Conservation (phyloP, 2,329 filamentous ascomycete species). For the Fusarium papillatum region DNA sequence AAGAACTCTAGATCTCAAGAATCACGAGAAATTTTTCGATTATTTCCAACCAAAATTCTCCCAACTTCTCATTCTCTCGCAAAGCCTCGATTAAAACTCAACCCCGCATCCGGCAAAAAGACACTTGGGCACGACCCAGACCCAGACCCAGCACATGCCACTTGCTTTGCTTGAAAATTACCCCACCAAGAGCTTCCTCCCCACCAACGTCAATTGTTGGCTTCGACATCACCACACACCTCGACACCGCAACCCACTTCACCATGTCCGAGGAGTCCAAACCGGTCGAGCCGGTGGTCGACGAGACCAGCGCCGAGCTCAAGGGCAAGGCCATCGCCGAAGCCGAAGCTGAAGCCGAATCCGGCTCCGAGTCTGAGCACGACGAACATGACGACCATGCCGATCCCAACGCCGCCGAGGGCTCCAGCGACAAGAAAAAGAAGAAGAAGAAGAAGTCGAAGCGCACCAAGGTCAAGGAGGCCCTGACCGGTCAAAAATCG, state of each 20-base stretch:
- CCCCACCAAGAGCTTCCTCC: slow-evolving; percentile 43
- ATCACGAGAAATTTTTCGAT: not conserved
- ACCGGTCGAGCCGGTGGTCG: slow-evolving; percentile 65
- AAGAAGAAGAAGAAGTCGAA: slow-evolving; percentile 78
- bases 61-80: not conserved
- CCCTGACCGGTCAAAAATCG: slow-evolving; percentile 53
- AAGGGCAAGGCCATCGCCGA: slow-evolving; percentile 60
- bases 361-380: slow-evolving; percentile 62
- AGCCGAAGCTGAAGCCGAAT: slow-evolving; percentile 61
- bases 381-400: slow-evolving; percentile 54
- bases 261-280: slow-evolving; percentile 73
- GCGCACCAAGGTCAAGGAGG: slow-evolving; percentile 70
- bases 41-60: not conserved
- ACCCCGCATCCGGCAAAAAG: slow-evolving; percentile 11
- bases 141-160: slow-evolving; percentile 28
- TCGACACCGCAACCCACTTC: slow-evolving; percentile 23
- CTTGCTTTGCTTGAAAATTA: slow-evolving; percentile 23
- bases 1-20: not conserved
- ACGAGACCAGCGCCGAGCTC: slow-evolving; percentile 62
- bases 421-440: slow-evolving; percentile 53
- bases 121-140: not conserved
- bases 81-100: not conserved
- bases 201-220: slow-evolving; percentile 30
- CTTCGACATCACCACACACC: slow-evolving; percentile 28
- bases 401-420: slow-evolving; percentile 51